Evolutionary conservation across 306 rosid species (phyloP).

Genomic region (Lathyrus tuberosus): DNA sequence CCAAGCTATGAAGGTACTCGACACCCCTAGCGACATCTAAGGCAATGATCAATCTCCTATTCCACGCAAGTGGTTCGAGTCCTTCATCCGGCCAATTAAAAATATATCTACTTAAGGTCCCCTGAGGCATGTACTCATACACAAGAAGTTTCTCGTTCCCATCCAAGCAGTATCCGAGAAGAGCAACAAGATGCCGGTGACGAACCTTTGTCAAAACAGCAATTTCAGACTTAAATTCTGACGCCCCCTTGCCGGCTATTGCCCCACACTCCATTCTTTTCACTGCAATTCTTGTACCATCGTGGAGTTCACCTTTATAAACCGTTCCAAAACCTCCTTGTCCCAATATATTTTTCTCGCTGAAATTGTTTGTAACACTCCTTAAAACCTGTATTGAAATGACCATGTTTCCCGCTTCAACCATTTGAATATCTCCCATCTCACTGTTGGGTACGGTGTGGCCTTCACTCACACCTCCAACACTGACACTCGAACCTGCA

Average conservation of each 20-base stretch:
- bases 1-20: slow-evolving; percentile 91
- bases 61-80: slow-evolving; percentile 74
- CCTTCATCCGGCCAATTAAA: slow-evolving; percentile 92
- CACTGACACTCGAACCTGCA: slow-evolving; percentile 88
- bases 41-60: slow-evolving; percentile 70
- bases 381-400: slow-evolving; percentile 86
- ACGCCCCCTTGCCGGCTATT: slow-evolving; percentile 73
- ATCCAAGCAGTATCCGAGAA: slow-evolving; percentile 90
- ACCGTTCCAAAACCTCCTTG: slow-evolving; percentile 86
- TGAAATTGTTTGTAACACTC: slow-evolving; percentile 76
- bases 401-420: slow-evolving; percentile 91
- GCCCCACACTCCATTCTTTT: slow-evolving; percentile 88
- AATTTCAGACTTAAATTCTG: slow-evolving; percentile 83
- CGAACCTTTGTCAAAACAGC: slow-evolving; percentile 92
- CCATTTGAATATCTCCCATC: slow-evolving; percentile 82
- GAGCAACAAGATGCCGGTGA: slow-evolving; percentile 87
- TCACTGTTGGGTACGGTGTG: slow-evolving; percentile 59
- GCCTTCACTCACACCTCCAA: slow-evolving; percentile 69
- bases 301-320: slow-evolving; percentile 85
- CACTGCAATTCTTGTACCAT: slow-evolving; percentile 84
- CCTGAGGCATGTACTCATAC: slow-evolving; percentile 93
- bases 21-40: slow-evolving; percentile 93
- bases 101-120: slow-evolving; percentile 78
- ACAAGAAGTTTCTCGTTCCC: slow-evolving; percentile 91
- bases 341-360: slow-evolving; percentile 74